Base-by-base conservation (phyloP, 2,329 filamentous ascomycete species). In the Sporothrix dimorphospora region DNA sequence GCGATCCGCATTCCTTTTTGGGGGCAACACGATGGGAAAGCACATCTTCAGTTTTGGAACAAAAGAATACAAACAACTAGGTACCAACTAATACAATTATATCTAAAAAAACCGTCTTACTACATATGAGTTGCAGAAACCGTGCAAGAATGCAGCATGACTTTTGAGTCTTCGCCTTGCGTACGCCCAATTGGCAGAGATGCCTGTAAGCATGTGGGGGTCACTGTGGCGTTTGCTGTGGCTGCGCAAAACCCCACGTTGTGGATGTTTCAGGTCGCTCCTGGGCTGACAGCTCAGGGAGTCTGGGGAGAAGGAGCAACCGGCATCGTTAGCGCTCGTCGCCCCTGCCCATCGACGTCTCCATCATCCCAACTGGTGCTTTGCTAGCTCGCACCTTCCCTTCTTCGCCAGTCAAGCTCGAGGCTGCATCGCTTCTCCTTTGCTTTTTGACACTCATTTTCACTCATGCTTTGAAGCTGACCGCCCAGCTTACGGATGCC, bases 301-400 rank as follows among this genome's bases (percentile, higher is more conserved):
- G 11, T 55, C 14, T 9, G 34, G 38, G n/a, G 12, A 38, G 59
- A 65, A 27, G 38, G 59, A 45, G 59, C 21, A 45, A 27, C n/a
- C 59, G 59, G 45, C 59, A 45, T 65, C 55, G 55, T 16, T 63
- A 63, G 57, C 38, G 57, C 57, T 11, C 57, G 19, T 21, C 16
- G 5, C 30, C 30, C 30, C 14, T 61, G 9, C 19, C 24, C 30
- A 21, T 59, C 27, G n/a, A n/a, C 34, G 4, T 3, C 57, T 34
- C 53, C 34, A 24, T 47, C 57, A 4, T 19, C n/a, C 27, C 53
- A n/a, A 30, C 14, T 19, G 27, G 16, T 30, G 27, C 16, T 9
- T 34, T 24, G 11, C 51, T 57, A 57, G 27, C 53, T 57, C 27
- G 7, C 12, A 4, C 16, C 51, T 14, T 34, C 34, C 49, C 49